Evolutionary conservation across 192 early-diverging fungal species (phyloP).

Genomic region (Spizellomyces punctatus): DNA sequence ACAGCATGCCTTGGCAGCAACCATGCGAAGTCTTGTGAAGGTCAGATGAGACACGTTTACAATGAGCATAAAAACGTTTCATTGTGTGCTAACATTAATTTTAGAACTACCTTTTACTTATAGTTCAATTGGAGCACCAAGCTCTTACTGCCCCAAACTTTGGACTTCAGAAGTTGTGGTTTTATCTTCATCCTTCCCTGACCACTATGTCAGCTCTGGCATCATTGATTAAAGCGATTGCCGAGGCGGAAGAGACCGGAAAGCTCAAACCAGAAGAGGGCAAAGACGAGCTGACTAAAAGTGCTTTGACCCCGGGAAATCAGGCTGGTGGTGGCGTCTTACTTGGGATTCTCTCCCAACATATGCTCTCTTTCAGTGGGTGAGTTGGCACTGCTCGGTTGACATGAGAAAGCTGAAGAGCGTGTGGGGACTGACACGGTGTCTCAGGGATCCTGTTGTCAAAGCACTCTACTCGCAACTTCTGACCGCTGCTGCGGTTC

Average conservation of each 20-base stretch:
- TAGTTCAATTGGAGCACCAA: slow-evolving; percentile 90
- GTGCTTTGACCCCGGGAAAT: background rate
- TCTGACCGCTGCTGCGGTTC: slow-evolving; percentile 74
- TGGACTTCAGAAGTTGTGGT: slow-evolving; percentile 91
- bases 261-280: background rate
- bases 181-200: slow-evolving; percentile 80
- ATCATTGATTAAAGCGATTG: slow-evolving; percentile 53
- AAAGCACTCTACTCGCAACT: slow-evolving; percentile 80
- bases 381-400: background rate
- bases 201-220: slow-evolving; percentile 56
- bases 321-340: slow-evolving; percentile 73
- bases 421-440: slow-evolving; percentile 51
- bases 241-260: slow-evolving; percentile 32
- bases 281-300: no score
- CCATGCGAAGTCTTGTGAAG: slow-evolving; percentile 73
- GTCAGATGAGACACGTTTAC: slow-evolving; percentile 29
- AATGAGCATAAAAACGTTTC: background rate
- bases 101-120: slow-evolving; percentile 78
- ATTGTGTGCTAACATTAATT: slow-evolving; percentile 20
- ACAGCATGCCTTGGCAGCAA: slow-evolving; percentile 87
- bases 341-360: slow-evolving; percentile 72
- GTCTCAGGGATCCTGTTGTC: slow-evolving; percentile 50
- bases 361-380: background rate
- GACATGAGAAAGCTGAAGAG: background rate
- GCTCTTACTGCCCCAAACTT: slow-evolving; percentile 69